These are phyloP conservation scores for Orychophragmus violaceus DNA, from an alignment of 345 rosid genomes.

Conservation along the genomic window DNA sequence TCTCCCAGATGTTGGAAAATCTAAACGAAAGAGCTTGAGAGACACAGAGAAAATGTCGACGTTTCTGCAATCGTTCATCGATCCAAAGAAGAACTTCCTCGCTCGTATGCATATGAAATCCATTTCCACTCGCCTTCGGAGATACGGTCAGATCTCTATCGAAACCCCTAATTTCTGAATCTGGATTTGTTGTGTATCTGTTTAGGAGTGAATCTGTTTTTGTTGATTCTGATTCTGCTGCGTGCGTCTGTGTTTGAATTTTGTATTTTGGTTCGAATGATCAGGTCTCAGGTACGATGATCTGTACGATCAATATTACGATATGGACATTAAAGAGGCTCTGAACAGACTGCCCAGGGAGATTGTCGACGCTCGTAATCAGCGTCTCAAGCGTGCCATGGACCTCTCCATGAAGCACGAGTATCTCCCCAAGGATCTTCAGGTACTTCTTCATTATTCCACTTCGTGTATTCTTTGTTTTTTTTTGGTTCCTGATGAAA, in stretches of 20 bases:
- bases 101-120: conserved; percentile 35
- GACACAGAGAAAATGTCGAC: conserved; percentile 15
- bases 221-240: neutral
- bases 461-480: no score
- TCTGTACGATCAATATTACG: conserved; percentile 75
- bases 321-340: conserved; percentile 83
- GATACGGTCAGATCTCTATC: conserved; percentile 31
- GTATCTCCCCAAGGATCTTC: conserved; percentile 73
- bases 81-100: conserved; percentile 33
- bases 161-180: conserved; percentile 19
- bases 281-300: conserved; percentile 90
- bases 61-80: conserved; percentile 24
- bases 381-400: conserved; percentile 98
- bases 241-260: no score
- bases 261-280: conserved; percentile 3
- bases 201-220: neutral
- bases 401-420: conserved; percentile 98
- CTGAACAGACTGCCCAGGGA: conserved; percentile 81
- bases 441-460: conserved; percentile 53
- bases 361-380: conserved; percentile 85
- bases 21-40: neutral
- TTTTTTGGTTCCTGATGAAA: neutral
- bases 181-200: conserved; percentile 5
- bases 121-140: conserved; percentile 26
- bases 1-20: neutral